Evolutionary conservation across 1,139 yeast species (phyloP).

Genomic region (Yamadazyma triangularis): DNA sequence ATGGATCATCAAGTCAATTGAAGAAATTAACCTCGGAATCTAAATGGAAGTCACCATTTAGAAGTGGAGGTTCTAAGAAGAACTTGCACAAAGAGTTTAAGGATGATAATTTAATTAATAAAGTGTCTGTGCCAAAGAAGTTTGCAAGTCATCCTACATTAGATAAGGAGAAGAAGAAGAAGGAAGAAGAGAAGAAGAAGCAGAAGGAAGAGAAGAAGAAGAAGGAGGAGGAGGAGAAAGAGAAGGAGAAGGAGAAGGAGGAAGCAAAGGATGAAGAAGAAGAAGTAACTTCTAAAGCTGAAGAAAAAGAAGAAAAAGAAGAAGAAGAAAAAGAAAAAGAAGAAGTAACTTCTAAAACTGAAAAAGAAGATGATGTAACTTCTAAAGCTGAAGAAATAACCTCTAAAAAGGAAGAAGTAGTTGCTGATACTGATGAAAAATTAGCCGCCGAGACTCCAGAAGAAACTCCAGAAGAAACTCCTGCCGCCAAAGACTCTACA

Average conservation of each 20-base stretch:
- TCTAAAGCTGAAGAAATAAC: slow-evolving; percentile 7
- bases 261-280: slow-evolving; percentile 8
- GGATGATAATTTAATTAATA: slow-evolving; percentile 30
- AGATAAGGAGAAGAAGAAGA: slow-evolving; percentile 25
- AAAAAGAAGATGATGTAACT: slow-evolving; percentile 4
- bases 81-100: slow-evolving; percentile 33
- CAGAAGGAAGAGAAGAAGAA: slow-evolving; percentile 18
- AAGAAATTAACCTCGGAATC: slow-evolving; percentile 36
- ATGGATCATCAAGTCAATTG: slow-evolving; percentile 18
- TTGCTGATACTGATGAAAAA: slow-evolving; percentile 4
- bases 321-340: slow-evolving; percentile 10
- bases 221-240: slow-evolving; percentile 10
- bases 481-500: slow-evolving; percentile 2
- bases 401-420: slow-evolving; percentile 1
- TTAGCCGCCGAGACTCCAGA: slow-evolving; percentile 7
- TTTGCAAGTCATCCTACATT: slow-evolving; percentile 40
- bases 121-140: slow-evolving; percentile 38
- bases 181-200: slow-evolving; percentile 14
- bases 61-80: slow-evolving; percentile 23
- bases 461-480: slow-evolving; percentile 8
- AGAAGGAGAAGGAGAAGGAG: slow-evolving; percentile 4
- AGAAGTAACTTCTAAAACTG: slow-evolving; percentile 1
- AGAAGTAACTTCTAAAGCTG: slow-evolving; percentile 5
- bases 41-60: slow-evolving; percentile 52
- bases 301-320: slow-evolving; percentile 6